A percentile compares a stretch with the other conserved stretches of the same genome.
phyloP scores from a whole-genome alignment of 2,329 filamentous ascomycete genomes.

The Cyphellophora attinorum region DNA sequence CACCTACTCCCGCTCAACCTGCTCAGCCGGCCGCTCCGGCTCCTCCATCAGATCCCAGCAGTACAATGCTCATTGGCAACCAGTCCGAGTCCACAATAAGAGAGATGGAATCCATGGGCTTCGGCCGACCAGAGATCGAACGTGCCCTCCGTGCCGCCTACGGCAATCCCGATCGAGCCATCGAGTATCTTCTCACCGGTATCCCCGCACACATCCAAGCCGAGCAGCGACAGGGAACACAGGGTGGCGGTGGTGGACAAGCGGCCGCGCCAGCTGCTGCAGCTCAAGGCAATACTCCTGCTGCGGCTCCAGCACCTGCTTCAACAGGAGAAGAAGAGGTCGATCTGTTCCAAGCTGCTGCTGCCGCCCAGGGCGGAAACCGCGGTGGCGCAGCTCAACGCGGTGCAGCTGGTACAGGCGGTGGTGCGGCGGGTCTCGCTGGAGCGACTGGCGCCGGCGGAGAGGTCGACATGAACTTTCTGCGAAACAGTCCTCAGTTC shows the following conservation, averaged over 20 bases:
- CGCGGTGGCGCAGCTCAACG: slow-evolving; percentile 15
- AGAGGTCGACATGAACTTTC: slow-evolving; percentile 77
- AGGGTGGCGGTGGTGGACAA: slow-evolving; percentile 15
- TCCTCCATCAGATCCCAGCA: slow-evolving; percentile 52
- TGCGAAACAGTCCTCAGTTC: slow-evolving; percentile 93
- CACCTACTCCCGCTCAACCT: slow-evolving; percentile 34
- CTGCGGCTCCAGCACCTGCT: slow-evolving; percentile 27
- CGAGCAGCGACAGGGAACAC: slow-evolving; percentile 49
- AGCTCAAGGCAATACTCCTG: slow-evolving; percentile 25
- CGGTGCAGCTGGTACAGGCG: slow-evolving; percentile 32
- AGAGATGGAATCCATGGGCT: slow-evolving; percentile 97
- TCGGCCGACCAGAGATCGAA: slow-evolving; percentile 78
- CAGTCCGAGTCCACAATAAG: slow-evolving; percentile 73
- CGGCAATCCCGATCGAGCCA: slow-evolving; percentile 92
- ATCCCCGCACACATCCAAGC: slow-evolving; percentile 78
- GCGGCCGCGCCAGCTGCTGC: slow-evolving; percentile 28
- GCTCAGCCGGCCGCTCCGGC: slow-evolving; percentile 39
- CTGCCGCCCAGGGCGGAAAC: slow-evolving; percentile 51
- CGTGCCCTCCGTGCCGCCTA: slow-evolving; percentile 92
- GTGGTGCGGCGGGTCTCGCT: slow-evolving; percentile 31
- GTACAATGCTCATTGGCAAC: slow-evolving; percentile 77
- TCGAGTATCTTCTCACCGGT: slow-evolving; percentile 88
- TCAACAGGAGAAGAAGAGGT: slow-evolving; percentile 53
- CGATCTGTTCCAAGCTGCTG: slow-evolving; percentile 89
- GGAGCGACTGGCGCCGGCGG: slow-evolving; percentile 45